Evolutionary conservation across 2,329 filamentous ascomycete species (phyloP), one percentile per base, ranked within the genome.

Genomic region (Ophiocordyceps sinensis): DNA sequence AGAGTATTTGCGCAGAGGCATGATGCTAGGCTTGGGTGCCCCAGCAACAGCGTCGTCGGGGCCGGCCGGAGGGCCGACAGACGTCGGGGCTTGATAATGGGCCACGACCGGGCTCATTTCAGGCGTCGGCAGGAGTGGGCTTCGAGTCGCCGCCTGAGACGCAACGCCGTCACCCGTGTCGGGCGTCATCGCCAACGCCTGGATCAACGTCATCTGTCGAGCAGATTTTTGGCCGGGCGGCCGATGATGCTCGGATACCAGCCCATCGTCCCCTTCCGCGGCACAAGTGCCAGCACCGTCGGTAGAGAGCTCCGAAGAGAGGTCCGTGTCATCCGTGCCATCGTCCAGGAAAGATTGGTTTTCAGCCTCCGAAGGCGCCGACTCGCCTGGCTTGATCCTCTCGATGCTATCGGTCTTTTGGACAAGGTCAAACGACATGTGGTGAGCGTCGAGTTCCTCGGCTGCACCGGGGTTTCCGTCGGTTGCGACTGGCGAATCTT

Each of bases 261-360:
- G 12, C 28, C 43, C 45, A 13, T 55, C 56, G 13, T 60, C 59
- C 8, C 51, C 60, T 7, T 65, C 51, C 1, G 64, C 53, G 7
- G 73, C 70, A 2, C 63, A 60, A 1, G 73, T 43, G 7, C 60
- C 61, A 3, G 65, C 50, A 2, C 63, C 55, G n/a, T 76, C 72
- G 2, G 62, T 58, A 1, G 76, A 80, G 36, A 81, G 49, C 47
- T 80, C 77, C 0, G 77, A 80, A 2, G 77, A 82, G 8, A 81
- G 61, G 44, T 80, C 75, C 28, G 69, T 76, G 35, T 68, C 69
- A 36, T 63, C 57, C 36, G 67, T 73, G 13, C 64, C 65, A 34
- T 82, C 63, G 17, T 70, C 62, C 23, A 72, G 49, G 44, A 72
- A 71, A 0, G 67, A 71, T 23, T 64, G 58, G 19, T 64, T 47